Evolutionary conservation across 2,329 filamentous ascomycete genomes (phyloP).

Genomic region (Fusarium pseudonygamai): DNA sequence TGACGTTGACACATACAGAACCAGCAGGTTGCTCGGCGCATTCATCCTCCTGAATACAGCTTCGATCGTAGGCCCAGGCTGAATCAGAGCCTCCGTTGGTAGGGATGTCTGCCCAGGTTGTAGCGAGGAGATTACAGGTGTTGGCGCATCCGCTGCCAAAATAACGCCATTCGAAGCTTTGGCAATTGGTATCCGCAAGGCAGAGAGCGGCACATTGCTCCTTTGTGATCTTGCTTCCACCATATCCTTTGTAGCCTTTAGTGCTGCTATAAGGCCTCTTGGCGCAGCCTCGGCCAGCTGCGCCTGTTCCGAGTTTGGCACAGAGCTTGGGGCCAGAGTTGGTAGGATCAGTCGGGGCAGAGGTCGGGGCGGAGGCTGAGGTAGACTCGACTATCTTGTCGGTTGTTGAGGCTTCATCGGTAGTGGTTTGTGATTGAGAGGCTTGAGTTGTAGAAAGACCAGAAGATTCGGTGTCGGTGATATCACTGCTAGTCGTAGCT

Average conservation of each 20-base stretch:
- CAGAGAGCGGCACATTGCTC: constrained; percentile 35
- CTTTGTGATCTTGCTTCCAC: constrained; percentile 18
- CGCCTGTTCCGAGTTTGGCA: constrained; percentile 18
- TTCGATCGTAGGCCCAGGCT: constrained; percentile 32
- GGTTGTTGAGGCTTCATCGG: neutral
- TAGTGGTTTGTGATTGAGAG: neutral
- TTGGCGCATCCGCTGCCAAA: constrained; percentile 23
- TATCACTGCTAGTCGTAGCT: neutral
- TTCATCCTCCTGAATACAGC: constrained; percentile 19
- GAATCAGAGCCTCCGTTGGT: constrained; percentile 11
- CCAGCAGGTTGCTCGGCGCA: constrained; percentile 18
- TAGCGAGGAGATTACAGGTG: constrained; percentile 23
- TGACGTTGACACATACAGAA: constrained; percentile 27
- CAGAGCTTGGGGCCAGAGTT: constrained; percentile 19
- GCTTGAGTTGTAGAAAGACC: neutral
- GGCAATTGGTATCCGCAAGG: constrained; percentile 20
- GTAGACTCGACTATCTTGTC: neutral
- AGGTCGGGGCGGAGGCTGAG: neutral
- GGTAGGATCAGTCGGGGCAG: neutral
- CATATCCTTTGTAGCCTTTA: constrained; percentile 26
- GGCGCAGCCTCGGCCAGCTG: constrained; percentile 25
- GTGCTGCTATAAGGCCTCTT: constrained; percentile 32
- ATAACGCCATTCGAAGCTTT: constrained; percentile 36
- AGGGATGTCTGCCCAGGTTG: neutral
- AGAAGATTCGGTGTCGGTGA: neutral